Evolutionary conservation across 176 grass and related monocot genomes (phyloP).

Genomic region (Oryza meyeriana): DNA sequence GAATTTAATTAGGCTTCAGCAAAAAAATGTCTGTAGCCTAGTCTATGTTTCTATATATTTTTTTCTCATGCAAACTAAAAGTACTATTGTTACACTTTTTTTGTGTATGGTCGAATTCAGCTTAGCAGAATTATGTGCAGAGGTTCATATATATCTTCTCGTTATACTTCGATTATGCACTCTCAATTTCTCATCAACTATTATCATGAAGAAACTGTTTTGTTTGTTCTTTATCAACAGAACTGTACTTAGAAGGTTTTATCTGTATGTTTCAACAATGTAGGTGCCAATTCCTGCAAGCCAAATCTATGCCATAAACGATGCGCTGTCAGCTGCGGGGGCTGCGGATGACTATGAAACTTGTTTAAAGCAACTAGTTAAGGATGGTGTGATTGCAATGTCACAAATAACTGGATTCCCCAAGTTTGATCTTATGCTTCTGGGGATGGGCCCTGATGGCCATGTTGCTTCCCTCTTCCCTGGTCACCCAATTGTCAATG

Average conservation of each 20-base stretch:
- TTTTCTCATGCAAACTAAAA: neutral
- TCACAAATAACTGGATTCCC: conserved; percentile 53
- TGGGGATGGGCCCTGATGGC: conserved; percentile 91
- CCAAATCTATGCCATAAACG: conserved; percentile 78
- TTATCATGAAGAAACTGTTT: neutral
- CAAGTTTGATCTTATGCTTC: conserved; percentile 76
- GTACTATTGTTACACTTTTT: no score
- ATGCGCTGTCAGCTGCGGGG: conserved; percentile 53
- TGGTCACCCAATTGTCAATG: conserved; percentile 63
- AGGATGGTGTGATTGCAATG: conserved; percentile 31
- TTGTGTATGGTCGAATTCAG: neutral
- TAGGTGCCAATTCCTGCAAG: conserved; percentile 68
- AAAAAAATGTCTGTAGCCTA: neutral
- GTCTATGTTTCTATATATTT: neutral
- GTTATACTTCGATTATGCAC: neutral
- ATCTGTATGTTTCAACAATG: conserved; percentile 13
- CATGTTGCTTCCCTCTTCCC: conserved; percentile 90
- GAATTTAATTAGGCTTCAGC: neutral
- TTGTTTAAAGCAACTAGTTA: conserved; percentile 54
- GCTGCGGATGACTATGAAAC: conserved; percentile 73
- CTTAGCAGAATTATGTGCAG: neutral
- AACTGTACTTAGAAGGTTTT: neutral
- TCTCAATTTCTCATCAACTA: neutral
- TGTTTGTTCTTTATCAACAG: neutral
- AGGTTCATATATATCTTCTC: neutral